A percentile compares a stretch with the other conserved stretches of the same genome.
These are phyloP conservation scores for Aspergillus hortae DNA, from an alignment of 2,329 filamentous ascomycete species.

Conservation along the genomic window DNA sequence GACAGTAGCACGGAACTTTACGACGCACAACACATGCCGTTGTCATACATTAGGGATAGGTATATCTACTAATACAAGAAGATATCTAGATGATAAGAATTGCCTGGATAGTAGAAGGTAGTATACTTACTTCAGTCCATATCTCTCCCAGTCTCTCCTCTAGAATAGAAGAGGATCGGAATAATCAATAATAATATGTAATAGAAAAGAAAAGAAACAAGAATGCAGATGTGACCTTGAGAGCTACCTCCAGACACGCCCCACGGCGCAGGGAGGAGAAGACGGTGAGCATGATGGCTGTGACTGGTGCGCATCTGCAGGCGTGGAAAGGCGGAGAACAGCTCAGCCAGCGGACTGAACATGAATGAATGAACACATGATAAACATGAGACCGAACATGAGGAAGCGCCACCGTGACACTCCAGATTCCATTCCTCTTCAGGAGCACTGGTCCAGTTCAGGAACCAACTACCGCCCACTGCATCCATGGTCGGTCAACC, in stretches of 20 bases:
- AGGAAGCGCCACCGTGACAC: neutral
- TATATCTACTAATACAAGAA: too few species aligned
- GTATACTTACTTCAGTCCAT: too few species aligned
- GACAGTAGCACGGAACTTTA: neutral
- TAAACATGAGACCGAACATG: too few species aligned
- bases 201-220: neutral
- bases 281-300: slow-evolving; percentile 15
- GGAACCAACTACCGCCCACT: neutral
- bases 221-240: slow-evolving; percentile 15
- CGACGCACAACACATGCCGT: neutral
- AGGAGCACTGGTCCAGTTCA: too few species aligned
- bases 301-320: neutral
- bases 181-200: neutral
- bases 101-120: too few species aligned
- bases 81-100: too few species aligned
- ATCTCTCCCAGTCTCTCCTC: too few species aligned
- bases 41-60: neutral
- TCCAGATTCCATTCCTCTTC: neutral
- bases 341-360: too few species aligned
- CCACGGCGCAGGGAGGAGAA: slow-evolving; percentile 10
- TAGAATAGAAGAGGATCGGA: too few species aligned
- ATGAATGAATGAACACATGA: too few species aligned
- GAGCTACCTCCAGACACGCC: slow-evolving; percentile 4
- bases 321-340: too few species aligned
- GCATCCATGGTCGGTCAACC: slow-evolving; percentile 8